Evolutionary conservation across 768 basidiomycete species (phyloP), one percentile per base, ranked within the genome.

Genomic region (Russula sp.): DNA sequence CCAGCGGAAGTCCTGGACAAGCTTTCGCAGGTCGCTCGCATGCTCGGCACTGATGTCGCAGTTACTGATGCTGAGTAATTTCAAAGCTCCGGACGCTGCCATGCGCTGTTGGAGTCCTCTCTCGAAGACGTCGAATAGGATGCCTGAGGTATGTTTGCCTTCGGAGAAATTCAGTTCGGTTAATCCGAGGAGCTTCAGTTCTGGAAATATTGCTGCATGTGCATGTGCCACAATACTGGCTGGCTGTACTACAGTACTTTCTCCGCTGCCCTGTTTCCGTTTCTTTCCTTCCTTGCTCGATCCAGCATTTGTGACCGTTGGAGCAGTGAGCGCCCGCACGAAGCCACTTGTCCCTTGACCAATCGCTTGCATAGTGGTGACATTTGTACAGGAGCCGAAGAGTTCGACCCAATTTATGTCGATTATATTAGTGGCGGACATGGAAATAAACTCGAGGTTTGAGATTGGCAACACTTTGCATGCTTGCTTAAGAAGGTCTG

Each of bases 131-230:
- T 64, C 57, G 13, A n/a, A 51, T 2, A 64, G 10, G 8, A 8
- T 10, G 9, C 57, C 63, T 9, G 1, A 1, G 42, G 32, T 30
- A 30, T 32, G 32, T 11, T 52, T 42, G 16, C 18, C 4, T 30
- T 26, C 32, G 7, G 14, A 13, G 7, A 64, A 64, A 13, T 59
- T 20, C 20, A 53, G 5, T 18, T 44, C 28, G 24, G 24, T 52
- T 42, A 64, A 14, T 20, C 48, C 30, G 20, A 64, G 57, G 20
- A 57, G 38, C 9, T 16, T 54, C 63, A 64, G 26, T 32, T 54
- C 53, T 5, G 57, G 57, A 34, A 64, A 63, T 20, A 22, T 10
- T 14, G 38, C n/a, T n/a, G 4, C n/a, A 14, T n/a, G n/a, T n/a
- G n/a, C n/a, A n/a, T n/a, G n/a, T n/a, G n/a, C n/a, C n/a, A n/a